phyloP scores from a whole-genome alignment of 257 asterid species.

The Gentiana straminea region DNA sequence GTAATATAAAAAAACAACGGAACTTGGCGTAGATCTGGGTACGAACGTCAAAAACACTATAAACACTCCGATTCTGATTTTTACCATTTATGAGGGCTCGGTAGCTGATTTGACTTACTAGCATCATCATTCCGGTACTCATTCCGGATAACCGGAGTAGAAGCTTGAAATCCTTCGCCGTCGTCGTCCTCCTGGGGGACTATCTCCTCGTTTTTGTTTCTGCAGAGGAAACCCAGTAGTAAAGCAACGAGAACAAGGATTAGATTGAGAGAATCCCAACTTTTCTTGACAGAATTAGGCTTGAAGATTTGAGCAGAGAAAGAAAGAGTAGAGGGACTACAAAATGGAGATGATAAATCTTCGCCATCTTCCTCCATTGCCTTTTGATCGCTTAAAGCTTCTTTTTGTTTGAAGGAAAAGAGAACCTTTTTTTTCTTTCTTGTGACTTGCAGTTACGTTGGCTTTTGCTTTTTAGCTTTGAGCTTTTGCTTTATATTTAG shows the following conservation, averaged over 20 bases:
- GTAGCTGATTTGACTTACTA: conserved; percentile 13
- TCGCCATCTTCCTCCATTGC: too few relatives aligned
- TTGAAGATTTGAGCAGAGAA: conserved; percentile 40
- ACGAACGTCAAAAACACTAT: too few relatives aligned
- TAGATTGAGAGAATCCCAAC: conserved; percentile 80
- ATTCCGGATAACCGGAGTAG: conserved; percentile 18
- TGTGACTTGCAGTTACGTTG: too few relatives aligned
- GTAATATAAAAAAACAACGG: too few relatives aligned
- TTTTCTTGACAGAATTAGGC: conserved; percentile 61
- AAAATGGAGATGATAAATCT: conserved; percentile 6
- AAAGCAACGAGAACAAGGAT: conserved; percentile 63
- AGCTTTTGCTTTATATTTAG: too few relatives aligned
- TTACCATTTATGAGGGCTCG: conserved; percentile 11
- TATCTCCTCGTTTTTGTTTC: conserved; percentile 42
- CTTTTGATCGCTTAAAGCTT: too few relatives aligned
- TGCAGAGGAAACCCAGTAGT: conserved; percentile 65
- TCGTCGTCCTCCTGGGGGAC: neutral
- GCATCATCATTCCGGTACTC: conserved; percentile 6
- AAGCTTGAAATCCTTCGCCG: conserved; percentile 28
- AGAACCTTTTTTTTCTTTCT: too few relatives aligned
- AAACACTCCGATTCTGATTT: neutral
- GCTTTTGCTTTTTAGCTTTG: too few relatives aligned
- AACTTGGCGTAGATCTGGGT: too few relatives aligned
- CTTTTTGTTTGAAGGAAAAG: too few relatives aligned
- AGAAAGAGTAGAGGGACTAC: conserved; percentile 49